Base-by-base conservation (phyloP, 192 early-diverging fungal species). In the Diversispora eburnea region DNA sequence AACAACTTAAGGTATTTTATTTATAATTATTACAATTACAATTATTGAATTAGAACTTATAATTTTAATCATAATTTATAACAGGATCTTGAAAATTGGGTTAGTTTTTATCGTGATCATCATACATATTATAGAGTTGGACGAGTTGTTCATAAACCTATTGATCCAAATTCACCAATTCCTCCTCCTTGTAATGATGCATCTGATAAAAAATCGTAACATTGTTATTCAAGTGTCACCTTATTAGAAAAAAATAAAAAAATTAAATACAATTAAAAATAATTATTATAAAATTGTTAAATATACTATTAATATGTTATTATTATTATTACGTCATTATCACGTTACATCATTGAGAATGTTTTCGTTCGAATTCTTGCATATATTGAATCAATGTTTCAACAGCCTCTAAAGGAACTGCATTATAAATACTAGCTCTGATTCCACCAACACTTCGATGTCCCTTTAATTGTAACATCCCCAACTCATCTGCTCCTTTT, bases 381-480 rank as follows among this genome's bases (percentile, higher is more conserved):
- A 97, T 91, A 70, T 90, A 97, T 4, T 67, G 80, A 5, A 91
- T 89, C 72, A 99, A 81, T 19, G 84, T 85, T 70, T 92, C 83
- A 1, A 94, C 94, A 52, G 88, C 93, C 65, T 96, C 92, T 60
- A 91, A 74, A 6, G 91, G 83, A 86, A 98, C 87, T 43, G 98
- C 95, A 77, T 99, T 99, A 79, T 99, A 96, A 70, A 99, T 88
- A 64, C 91, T 93, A 17, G 93, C 91, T 47, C 98, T 83, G 68
- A 98, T 91, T 15, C 98, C 98, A 70, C 96, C 97, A 6, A 96
- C 90, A 45, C 88, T 92, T 70, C 96, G 92, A 83, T 99, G 98
- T 25, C 98, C 98, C 65, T 93, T 93, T 75, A 99, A 84, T 79
- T 97, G 95, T 63, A 92, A 78, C 90, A 98, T 90, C 17, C 89